Evolutionary conservation across 768 basidiomycete genomes (phyloP), one percentile per base, ranked within the genome.

Genomic region (Podaxis pistillaris): DNA sequence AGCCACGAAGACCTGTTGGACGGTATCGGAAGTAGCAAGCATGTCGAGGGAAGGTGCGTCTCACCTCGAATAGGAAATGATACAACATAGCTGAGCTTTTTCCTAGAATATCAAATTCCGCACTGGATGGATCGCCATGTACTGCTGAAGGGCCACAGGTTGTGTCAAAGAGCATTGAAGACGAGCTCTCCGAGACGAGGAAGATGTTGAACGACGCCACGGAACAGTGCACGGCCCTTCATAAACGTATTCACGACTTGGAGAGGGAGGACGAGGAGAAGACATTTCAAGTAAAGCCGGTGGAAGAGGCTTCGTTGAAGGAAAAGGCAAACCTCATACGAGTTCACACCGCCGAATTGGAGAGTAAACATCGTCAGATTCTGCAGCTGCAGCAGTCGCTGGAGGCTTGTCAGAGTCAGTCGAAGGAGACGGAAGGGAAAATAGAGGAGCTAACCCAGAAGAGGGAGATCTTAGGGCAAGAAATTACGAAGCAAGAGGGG

Each of bases 71-170:
- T 3, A 7, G 8, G 15, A 3, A 3, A 36, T 38, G 13, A 51
- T 15, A 38, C 28, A 30, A 30, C 26, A 26, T 30, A 7, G 28
- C 22, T 44, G 17, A 44, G 6, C 33, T 4, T 30, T n/a, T 59
- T 50, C n/a, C 24, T 26, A 59, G 58, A 50, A 36, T 37, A 59
- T 50, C 58, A 22, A 37, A 47, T 11, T 36, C 58, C n/a, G 51
- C 49, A 12, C 50, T 47, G 8, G 17, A 49, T 37, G 58, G 47
- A 37, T 50, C 58, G 5, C 50, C 58, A 17, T 28, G 50, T 22
- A 47, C 50, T 12, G 38, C 58, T 1, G 58, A 51, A 37, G 58
- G 50, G 22, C 36, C 58, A 9, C n/a, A 49, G 12, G 1, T 47
- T 26, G 37, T 38, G 1, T 51, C 49, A 2, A 47, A 50, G 30